phyloP scores from a whole-genome alignment of 1,284 basidiomycete genomes.

The Lignosus rhinocerotis region DNA sequence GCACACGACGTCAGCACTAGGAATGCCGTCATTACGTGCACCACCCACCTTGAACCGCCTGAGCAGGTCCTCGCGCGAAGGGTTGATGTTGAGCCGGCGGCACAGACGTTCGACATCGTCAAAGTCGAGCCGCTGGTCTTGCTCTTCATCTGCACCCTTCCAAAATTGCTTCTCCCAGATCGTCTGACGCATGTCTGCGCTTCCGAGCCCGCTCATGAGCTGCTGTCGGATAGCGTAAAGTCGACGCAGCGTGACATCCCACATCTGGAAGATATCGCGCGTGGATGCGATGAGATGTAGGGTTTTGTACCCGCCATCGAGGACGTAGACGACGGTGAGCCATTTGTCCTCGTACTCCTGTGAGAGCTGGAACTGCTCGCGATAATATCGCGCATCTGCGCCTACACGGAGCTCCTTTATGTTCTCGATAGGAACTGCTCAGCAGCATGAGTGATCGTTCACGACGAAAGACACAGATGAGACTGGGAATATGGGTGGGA shows the following conservation, averaged over 20 bases:
- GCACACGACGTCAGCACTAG: constrained; percentile 4
- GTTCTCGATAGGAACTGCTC: constrained; percentile 81
- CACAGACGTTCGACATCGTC: constrained; percentile 80
- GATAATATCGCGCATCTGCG: constrained; percentile 74
- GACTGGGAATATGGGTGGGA: neutral
- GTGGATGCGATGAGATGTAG: constrained; percentile 86
- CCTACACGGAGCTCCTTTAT: constrained; percentile 92
- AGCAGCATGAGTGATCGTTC: neutral
- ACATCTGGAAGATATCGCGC: constrained; percentile 66
- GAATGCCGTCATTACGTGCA: neutral
- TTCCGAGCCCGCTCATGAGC: constrained; percentile 68
- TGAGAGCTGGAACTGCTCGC: constrained; percentile 73
- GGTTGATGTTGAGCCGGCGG: constrained; percentile 72
- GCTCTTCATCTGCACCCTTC: constrained; percentile 62
- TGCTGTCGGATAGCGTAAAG: constrained; percentile 63
- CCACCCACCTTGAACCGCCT: constrained; percentile 64
- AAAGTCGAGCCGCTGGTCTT: constrained; percentile 69
- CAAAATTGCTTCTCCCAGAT: constrained; percentile 86
- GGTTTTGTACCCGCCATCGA: constrained; percentile 85
- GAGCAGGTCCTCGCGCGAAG: constrained; percentile 60
- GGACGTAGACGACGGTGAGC: constrained; percentile 79
- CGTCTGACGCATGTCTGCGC: constrained; percentile 63
- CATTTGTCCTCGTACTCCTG: constrained; percentile 65
- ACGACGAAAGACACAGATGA: neutral
- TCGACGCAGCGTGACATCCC: constrained; percentile 62